Percentiles rank a stretch among this genome's conserved stretches.
Conservation (phyloP, 2,329 filamentous ascomycete species). For the Aureobasidium leucospermi region DNA sequence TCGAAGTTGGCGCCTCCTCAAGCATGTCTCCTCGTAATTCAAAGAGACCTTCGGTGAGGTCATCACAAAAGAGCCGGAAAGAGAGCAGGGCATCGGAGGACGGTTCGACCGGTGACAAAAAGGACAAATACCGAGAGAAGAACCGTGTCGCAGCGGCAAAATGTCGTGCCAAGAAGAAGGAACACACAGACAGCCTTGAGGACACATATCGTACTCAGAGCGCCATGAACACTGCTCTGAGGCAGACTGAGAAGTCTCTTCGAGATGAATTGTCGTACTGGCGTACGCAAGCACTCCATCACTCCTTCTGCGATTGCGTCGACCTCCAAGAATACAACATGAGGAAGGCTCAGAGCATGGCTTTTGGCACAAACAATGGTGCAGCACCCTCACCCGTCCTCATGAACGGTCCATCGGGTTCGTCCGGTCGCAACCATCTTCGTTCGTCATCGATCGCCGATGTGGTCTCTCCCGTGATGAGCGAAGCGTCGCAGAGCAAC, state of each 20-base stretch:
- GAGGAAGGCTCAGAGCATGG: slow-evolving; percentile 21
- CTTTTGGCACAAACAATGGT: background rate
- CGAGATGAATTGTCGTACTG: slow-evolving; percentile 27
- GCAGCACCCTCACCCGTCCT: background rate
- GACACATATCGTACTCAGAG: slow-evolving; percentile 34
- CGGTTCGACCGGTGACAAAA: slow-evolving; percentile 31
- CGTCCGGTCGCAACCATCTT: background rate
- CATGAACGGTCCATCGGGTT: background rate
- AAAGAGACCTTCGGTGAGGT: background rate
- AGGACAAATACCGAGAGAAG: slow-evolving; percentile 56
- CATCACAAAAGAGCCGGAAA: slow-evolving; percentile 3
- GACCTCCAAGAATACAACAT: slow-evolving; percentile 28
- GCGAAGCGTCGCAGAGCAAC: background rate
- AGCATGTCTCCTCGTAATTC: background rate
- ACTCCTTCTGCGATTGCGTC: slow-evolving; percentile 27
- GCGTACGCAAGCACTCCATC: slow-evolving; percentile 26
- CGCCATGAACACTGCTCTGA: slow-evolving; percentile 25
- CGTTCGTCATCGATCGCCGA: background rate
- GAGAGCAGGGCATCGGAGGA: slow-evolving; percentile 20
- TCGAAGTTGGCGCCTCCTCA: background rate
- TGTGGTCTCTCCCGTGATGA: background rate
- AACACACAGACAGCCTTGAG: slow-evolving; percentile 47
- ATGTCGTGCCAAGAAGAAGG: slow-evolving; percentile 63
- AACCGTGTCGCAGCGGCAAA: slow-evolving; percentile 69
- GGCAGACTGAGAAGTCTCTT: slow-evolving; percentile 25